These are phyloP conservation scores for Phytophthora europaea DNA, from an alignment of 352 stramenopile genomes.

Conservation along the genomic window DNA sequence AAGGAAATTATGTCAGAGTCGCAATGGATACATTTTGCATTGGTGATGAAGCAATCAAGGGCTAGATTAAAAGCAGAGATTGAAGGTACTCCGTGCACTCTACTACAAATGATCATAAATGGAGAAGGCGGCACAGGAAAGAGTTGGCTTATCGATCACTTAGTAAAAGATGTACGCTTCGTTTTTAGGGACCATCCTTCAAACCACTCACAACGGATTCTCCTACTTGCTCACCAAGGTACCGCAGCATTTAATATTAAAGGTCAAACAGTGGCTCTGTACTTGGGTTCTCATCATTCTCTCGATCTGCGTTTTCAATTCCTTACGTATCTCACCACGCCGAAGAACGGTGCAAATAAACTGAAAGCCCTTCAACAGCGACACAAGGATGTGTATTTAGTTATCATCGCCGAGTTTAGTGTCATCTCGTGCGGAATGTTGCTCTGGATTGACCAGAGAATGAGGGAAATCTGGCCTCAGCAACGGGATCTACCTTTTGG, in stretches of 20 bases:
- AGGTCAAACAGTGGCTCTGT: not conserved
- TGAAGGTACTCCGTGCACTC: not conserved
- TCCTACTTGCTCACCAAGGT: conserved; percentile 15
- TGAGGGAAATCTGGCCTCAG: conserved; percentile 1
- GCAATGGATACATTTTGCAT: conserved; percentile 12
- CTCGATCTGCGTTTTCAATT: conserved; percentile 9
- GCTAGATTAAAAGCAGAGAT: not conserved
- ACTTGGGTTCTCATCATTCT: conserved; percentile 6
- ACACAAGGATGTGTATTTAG: not conserved
- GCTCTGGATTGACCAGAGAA: not conserved
- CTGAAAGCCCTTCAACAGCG: conserved; percentile 5
- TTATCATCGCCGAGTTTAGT: conserved; percentile 14
- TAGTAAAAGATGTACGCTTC: conserved; percentile 7
- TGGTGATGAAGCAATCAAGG: conserved; percentile 9
- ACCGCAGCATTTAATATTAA: conserved; percentile 18
- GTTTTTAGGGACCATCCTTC: conserved; percentile 2
- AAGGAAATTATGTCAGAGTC: conserved; percentile 2
- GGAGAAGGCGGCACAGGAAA: not conserved
- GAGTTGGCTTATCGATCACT: conserved; percentile 13
- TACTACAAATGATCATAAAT: conserved; percentile 5
- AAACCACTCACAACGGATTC: not conserved
- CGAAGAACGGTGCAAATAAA: not conserved
- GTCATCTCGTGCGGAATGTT: conserved; percentile 6
- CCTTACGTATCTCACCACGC: conserved; percentile 1
- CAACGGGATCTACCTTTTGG: not conserved